These are phyloP conservation scores for Chalciporus sp. DNA, from an alignment of 1,284 basidiomycete genomes.

Conservation along the genomic window DNA sequence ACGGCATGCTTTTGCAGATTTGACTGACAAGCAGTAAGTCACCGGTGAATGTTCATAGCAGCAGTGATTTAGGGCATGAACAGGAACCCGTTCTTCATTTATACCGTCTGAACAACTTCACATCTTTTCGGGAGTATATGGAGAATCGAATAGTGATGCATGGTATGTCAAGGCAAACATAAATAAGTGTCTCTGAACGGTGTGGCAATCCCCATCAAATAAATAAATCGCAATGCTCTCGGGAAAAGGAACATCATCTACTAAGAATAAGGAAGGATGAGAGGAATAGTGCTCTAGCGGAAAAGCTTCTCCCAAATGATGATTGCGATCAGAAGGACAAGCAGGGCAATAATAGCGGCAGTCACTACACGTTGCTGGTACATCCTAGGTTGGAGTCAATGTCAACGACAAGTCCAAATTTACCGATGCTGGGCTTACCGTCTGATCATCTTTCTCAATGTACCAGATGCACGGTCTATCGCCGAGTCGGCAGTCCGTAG, in stretches of 20 bases:
- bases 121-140: background rate
- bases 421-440: conserved; percentile 47
- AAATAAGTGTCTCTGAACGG: conserved; percentile 21
- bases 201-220: conserved; percentile 11
- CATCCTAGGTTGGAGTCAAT: conserved; percentile 57
- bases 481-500: conserved; percentile 70
- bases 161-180: conserved; percentile 34
- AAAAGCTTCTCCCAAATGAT: conserved; percentile 74
- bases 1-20: conserved; percentile 60
- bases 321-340: conserved; percentile 68
- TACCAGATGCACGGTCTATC: conserved; percentile 74
- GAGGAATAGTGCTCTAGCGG: conserved; percentile 28
- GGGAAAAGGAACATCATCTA: background rate
- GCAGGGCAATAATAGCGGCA: conserved; percentile 66
- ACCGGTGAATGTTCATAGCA: background rate
- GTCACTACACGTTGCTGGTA: conserved; percentile 79
- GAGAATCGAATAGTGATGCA: background rate
- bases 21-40: conserved; percentile 63
- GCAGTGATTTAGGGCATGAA: background rate
- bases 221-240: conserved; percentile 5
- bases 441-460: conserved; percentile 77
- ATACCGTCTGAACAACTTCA: conserved; percentile 6
- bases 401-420: conserved; percentile 4
- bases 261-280: background rate
- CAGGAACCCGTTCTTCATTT: conserved; percentile 14